Base-by-base conservation (phyloP, 2,329 filamentous ascomycete genomes). In the Colletotrichum sp. region DNA sequence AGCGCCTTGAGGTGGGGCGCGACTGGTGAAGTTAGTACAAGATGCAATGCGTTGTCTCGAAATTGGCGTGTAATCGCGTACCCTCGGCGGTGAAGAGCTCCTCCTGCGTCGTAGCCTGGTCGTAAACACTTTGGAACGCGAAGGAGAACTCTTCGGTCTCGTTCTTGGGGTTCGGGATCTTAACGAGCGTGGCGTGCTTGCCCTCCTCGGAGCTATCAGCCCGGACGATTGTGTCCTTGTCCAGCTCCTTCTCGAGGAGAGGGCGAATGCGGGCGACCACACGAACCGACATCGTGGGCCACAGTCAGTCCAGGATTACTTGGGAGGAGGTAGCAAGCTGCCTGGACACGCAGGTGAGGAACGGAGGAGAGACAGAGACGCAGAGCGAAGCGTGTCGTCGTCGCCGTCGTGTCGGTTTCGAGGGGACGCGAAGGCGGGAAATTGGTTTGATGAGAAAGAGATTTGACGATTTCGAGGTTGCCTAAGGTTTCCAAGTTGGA, bases 91-190 rank as follows among this genome's bases (percentile, higher is more conserved):
- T 95, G 83, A 98, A 99, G 73, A 99, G 86, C 78, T 95, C 91
- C 84, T 98, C 95, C 84, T 99, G 96, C 10, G 95, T 92, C 18
- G 95, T 93, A 43, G 90, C 85, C 80, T 93, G 92, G 81, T 95
- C 95, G 84, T 98, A 99, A 71, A 99, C 96, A 79, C 94, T 92
- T 88, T 97, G 98, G 89, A 99, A 99, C 68, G 96, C 92, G 84
- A 99, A 99, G 70, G 94, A 96, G 85, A 96, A 99, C 82, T 96
- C 94, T 85, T 99, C 96, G 26, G 91, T 89, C 78, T 95, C 95
- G 82, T 98, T 98, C 87, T 97, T 98, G 0, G 96, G 96, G 82
- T 96, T 98, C 5, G 96, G 96, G 81, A 99, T 98, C 83, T 94
- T 94, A 82, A 99, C 92, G 34, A 98, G 87, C 30, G 90, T 93